Percentiles rank a stretch among this genome's conserved stretches.
Conservation (phyloP, 139 green algal species). For the Parachlorella kessleri region DNA sequence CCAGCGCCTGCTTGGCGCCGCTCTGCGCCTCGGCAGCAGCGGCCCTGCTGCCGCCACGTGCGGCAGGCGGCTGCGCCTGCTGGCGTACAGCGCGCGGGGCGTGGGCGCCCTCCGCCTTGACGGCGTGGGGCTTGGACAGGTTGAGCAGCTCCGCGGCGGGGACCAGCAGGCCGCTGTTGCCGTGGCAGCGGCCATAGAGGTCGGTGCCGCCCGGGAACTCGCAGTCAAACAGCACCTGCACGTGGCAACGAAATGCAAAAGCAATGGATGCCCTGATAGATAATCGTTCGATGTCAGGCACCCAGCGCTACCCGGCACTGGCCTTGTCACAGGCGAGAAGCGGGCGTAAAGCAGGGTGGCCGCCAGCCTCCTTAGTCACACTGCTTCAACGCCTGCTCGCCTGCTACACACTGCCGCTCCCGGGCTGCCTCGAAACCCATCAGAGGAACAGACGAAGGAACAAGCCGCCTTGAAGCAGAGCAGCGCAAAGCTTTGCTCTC, state of each 20-base stretch:
- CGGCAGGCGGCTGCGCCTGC: background rate
- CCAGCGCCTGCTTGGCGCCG: background rate
- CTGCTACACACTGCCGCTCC: no score
- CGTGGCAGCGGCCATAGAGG: conserved; percentile 48
- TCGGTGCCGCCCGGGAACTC: conserved; percentile 50
- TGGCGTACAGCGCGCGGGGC: conserved; percentile 17
- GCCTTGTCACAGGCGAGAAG: no score
- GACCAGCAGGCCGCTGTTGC: conserved; percentile 40
- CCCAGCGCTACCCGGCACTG: no score
- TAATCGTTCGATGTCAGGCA: no score
- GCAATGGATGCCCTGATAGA: background rate
- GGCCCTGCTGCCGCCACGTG: background rate
- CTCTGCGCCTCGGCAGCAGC: background rate
- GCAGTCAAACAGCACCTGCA: conserved; percentile 55
- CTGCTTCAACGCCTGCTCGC: no score
- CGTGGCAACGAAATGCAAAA: background rate
- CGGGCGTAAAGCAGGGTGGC: no score
- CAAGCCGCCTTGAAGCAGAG: no score
- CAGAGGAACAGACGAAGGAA: no score
- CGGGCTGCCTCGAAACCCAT: no score
- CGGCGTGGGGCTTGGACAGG: conserved; percentile 50
- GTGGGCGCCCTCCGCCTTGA: conserved; percentile 27
- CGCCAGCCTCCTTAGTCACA: no score
- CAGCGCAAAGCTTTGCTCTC: no score
- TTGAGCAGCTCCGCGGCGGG: conserved; percentile 47